Base-by-base conservation (phyloP, 306 rosid genomes). In the Calophaca sinica region DNA sequence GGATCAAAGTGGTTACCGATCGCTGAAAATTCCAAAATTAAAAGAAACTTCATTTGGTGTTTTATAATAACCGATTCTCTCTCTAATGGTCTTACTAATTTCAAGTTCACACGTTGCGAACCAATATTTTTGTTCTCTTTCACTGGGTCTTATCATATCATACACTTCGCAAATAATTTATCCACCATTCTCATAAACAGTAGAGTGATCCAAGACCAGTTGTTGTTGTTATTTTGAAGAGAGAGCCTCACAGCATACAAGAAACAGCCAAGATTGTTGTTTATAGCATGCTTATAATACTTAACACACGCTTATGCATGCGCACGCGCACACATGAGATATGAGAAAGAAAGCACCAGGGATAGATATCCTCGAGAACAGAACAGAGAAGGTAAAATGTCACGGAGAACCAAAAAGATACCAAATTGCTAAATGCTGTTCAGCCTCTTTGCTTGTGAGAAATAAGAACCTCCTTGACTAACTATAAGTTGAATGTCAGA, bases 21-120 rank as follows among this genome's bases (percentile, higher is more conserved):
- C 12, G 13, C 51, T 48, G 33, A 58, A 46, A 33, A 8, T 14
- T 14, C 44, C 39, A 45, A 28, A 44, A 72, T 71, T 33, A 45
- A 73, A 68, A 29, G 35, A 69, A 71, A 67, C 28, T 39, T 68
- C 38, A 54, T 67, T 52, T 75, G 32, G 5, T 32, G 32, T 68
- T 75, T 74, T 52, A 33, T 39, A 35, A 41, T 74, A 60, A 38
- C 33, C 8, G 9, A 7, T 49, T 20, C 5, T 38, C 4, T 78
- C 10, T 46, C 26, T 15, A 55, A 33, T 5, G 5, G 50, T 32
- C 49, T 57, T 14, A 80, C 55, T 74, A 60, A 39, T 42, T 42
- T 80, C 53, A 50, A 31, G 14, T 51, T 80, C 64, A 36, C 46
- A 49, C 1, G 32, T 7, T 33, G n/a, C 6, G 11, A 32, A 20